Evolutionary conservation across 192 early-diverging fungal genomes (phyloP).

Genomic region (Podila minutissima): DNA sequence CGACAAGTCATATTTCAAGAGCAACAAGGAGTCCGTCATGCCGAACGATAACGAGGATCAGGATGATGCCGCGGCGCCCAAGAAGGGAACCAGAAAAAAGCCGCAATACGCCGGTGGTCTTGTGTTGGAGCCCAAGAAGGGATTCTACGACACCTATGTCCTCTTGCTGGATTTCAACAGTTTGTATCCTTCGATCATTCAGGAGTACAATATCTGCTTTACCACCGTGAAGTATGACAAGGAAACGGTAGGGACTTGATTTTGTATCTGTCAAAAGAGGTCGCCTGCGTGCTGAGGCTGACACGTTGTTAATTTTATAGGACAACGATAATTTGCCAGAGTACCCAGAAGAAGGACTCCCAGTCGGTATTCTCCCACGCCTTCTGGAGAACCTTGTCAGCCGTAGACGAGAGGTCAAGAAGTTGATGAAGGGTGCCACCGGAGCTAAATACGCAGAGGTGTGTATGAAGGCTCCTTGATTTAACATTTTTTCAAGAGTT

Average conservation of each 20-base stretch:
- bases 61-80: constrained; percentile 42
- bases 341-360: constrained; percentile 70
- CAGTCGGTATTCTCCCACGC: constrained; percentile 86
- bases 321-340: constrained; percentile 81
- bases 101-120: constrained; percentile 95
- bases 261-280: neutral
- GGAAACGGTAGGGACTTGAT: constrained; percentile 19
- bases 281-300: neutral
- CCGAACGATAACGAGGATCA: constrained; percentile 42
- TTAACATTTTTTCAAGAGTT: neutral
- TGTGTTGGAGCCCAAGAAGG: constrained; percentile 97
- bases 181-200: constrained; percentile 99
- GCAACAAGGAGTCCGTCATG: constrained; percentile 15
- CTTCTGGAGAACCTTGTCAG: constrained; percentile 91
- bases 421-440: constrained; percentile 82
- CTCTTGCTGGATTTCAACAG: constrained; percentile 98
- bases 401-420: constrained; percentile 89
- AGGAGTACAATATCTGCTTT: constrained; percentile 99
- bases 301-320: constrained; percentile 7
- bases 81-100: constrained; percentile 74
- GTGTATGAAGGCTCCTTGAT: neutral
- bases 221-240: constrained; percentile 83
- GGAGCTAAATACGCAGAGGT: constrained; percentile 54
- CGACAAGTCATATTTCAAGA: constrained; percentile 69
- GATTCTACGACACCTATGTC: constrained; percentile 96